phyloP scores from a whole-genome alignment of 352 stramenopile genomes.

The Phytophthora podocarpi region DNA sequence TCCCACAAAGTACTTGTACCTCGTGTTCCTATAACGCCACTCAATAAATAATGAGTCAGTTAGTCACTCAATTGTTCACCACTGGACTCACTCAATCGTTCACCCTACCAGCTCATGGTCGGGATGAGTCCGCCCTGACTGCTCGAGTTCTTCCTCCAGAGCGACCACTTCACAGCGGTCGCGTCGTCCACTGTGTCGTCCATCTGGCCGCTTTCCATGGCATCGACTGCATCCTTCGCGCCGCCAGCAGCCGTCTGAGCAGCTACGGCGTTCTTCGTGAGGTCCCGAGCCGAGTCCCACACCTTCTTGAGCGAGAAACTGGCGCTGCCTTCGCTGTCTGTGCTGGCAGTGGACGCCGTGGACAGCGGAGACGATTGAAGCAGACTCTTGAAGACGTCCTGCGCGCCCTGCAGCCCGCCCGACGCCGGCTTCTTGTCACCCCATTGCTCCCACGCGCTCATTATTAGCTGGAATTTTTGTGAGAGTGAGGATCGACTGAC shows the following conservation, averaged over 20 bases:
- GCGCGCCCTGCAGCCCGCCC: slow-evolving; percentile 36
- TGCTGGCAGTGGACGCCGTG: slow-evolving; percentile 43
- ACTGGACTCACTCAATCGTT: not conserved
- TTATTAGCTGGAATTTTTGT: slow-evolving; percentile 8
- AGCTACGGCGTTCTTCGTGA: slow-evolving; percentile 47
- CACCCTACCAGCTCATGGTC: slow-evolving; percentile 60
- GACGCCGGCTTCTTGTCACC: slow-evolving; percentile 59
- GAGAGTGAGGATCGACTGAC: not conserved
- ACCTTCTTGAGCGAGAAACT: slow-evolving; percentile 59
- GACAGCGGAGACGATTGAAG: slow-evolving; percentile 56
- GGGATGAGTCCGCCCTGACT: slow-evolving; percentile 40
- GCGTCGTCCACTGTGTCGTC: slow-evolving; percentile 27
- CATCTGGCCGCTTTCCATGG: slow-evolving; percentile 54
- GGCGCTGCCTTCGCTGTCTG: slow-evolving; percentile 20
- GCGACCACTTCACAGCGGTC: slow-evolving; percentile 35
- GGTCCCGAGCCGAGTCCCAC: slow-evolving; percentile 65
- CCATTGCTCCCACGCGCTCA: slow-evolving; percentile 80
- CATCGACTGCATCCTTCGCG: slow-evolving; percentile 31
- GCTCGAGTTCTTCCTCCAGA: slow-evolving; percentile 50
- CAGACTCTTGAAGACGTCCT: slow-evolving; percentile 60
- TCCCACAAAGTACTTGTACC: slow-evolving; percentile 85
- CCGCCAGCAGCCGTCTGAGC: not conserved
- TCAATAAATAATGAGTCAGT: not conserved
- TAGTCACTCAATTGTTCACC: not conserved
- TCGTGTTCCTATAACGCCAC: slow-evolving; percentile 63